These are phyloP conservation scores for Crassisporium funariophilum DNA, from an alignment of 768 basidiomycete genomes.

Conservation along the genomic window DNA sequence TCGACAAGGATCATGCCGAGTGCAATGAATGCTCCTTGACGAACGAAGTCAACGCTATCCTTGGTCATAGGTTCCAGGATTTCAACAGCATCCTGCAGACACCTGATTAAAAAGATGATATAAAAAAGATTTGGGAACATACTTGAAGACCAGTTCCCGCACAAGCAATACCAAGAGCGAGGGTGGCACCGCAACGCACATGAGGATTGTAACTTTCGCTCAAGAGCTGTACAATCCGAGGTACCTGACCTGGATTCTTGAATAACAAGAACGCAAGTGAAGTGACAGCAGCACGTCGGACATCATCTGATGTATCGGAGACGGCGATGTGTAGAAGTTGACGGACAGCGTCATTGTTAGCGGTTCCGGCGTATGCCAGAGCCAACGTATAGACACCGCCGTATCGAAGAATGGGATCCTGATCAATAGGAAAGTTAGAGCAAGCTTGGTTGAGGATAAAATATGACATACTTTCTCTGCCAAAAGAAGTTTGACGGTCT, in stretches of 20 bases:
- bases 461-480: slow-evolving; percentile 75
- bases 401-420: slow-evolving; percentile 97
- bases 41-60: slow-evolving; percentile 97
- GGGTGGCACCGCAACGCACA: slow-evolving; percentile 94
- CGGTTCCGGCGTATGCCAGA: slow-evolving; percentile 94
- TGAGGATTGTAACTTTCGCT: slow-evolving; percentile 99
- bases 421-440: slow-evolving; percentile 15
- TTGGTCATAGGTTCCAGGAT: slow-evolving; percentile 98
- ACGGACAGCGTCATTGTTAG: slow-evolving; percentile 91
- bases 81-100: slow-evolving; percentile 84
- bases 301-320: slow-evolving; percentile 97
- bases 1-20: slow-evolving; percentile 97
- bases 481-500: slow-evolving; percentile 74
- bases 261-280: slow-evolving; percentile 95
- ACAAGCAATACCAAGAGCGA: slow-evolving; percentile 96
- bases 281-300: slow-evolving; percentile 94
- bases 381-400: slow-evolving; percentile 98
- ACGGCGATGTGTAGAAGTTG: slow-evolving; percentile 94
- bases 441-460: neutral
- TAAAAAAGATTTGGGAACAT: slow-evolving; percentile 17
- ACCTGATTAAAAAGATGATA: slow-evolving; percentile 4
- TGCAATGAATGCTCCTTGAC: slow-evolving; percentile 95
- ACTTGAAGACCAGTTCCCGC: slow-evolving; percentile 96
- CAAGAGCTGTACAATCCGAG: slow-evolving; percentile 92
- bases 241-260: slow-evolving; percentile 95